Conservation (phyloP, 257 asterid species). For the Parsonsia alboflavescens region DNA sequence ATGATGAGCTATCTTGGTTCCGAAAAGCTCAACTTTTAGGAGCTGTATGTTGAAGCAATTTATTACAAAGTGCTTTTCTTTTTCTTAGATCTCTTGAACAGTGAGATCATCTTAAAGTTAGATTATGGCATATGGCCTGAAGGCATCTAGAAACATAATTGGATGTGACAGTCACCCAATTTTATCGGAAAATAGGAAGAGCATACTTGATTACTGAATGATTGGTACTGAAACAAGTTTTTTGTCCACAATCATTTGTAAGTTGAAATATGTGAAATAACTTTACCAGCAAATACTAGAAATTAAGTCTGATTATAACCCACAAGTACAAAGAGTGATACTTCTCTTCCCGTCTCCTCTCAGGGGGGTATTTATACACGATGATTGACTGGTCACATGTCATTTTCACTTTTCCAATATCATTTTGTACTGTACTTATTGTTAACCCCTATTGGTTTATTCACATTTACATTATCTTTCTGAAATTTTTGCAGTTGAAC, state of each 20-base stretch:
- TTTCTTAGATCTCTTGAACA: background rate
- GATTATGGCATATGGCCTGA: conserved; percentile 4
- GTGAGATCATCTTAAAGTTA: background rate
- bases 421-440: background rate
- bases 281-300: background rate
- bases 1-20: conserved; percentile 87
- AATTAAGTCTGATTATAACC: background rate
- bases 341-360: background rate
- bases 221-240: background rate
- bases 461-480: background rate
- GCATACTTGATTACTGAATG: background rate
- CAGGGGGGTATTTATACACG: background rate
- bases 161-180: background rate
- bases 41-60: conserved; percentile 54
- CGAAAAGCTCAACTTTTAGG: conserved; percentile 75
- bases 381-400: background rate
- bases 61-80: conserved; percentile 2
- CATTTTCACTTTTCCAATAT: background rate
- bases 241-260: background rate
- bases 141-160: background rate
- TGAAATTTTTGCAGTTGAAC: conserved; percentile 57
- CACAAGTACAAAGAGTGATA: too few species aligned
- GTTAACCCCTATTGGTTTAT: background rate
- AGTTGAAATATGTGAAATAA: background rate
- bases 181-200: background rate